Percentiles rank a stretch among this genome's conserved stretches.
These are phyloP conservation scores for Waltergamsia citrina DNA, from an alignment of 2,329 filamentous ascomycete genomes.

Conservation along the genomic window DNA sequence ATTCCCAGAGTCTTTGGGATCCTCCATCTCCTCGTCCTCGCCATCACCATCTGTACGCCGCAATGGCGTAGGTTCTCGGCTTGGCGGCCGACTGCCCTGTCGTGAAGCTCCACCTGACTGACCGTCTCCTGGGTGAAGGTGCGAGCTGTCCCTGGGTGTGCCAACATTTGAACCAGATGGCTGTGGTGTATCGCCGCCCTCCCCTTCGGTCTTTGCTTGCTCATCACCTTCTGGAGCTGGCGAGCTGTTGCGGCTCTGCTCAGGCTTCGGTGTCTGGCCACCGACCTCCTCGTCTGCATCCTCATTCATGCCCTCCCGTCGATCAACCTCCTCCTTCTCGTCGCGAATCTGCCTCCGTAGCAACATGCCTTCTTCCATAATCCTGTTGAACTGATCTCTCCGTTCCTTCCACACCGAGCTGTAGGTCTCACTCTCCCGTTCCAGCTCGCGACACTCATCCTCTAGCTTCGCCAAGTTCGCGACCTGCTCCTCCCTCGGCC, in stretches of 20 bases:
- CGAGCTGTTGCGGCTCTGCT: conserved; percentile 16
- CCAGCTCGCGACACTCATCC: conserved; percentile 79
- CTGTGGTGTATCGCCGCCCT: conserved; percentile 11
- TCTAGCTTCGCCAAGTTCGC: conserved; percentile 72
- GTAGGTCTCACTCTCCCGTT: conserved; percentile 75
- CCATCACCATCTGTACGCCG: conserved; percentile 42
- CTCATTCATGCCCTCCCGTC: conserved; percentile 72
- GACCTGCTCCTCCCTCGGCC: conserved; percentile 75
- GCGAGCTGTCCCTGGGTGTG: conserved; percentile 2
- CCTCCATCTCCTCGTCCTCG: conserved; percentile 53
- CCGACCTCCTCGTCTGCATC: conserved; percentile 32
- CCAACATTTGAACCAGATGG: conserved; percentile 11
- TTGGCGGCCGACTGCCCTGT: conserved; percentile 8
- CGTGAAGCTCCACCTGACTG: conserved; percentile 15
- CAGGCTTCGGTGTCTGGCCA: conserved; percentile 4
- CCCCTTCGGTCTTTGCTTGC: conserved; percentile 13
- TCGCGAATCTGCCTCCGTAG: conserved; percentile 80
- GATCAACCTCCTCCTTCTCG: conserved; percentile 90
- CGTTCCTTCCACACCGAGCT: conserved; percentile 77
- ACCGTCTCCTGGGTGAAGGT: conserved; percentile 3
- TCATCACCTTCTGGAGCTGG: conserved; percentile 18
- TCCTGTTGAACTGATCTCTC: conserved; percentile 74
- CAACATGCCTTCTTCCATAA: conserved; percentile 86
- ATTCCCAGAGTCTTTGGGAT: conserved; percentile 20
- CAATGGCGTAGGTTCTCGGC: conserved; percentile 9